Evolutionary conservation across 148 eudicot genomes (phyloP).

Genomic region (Diospyros kaki): DNA sequence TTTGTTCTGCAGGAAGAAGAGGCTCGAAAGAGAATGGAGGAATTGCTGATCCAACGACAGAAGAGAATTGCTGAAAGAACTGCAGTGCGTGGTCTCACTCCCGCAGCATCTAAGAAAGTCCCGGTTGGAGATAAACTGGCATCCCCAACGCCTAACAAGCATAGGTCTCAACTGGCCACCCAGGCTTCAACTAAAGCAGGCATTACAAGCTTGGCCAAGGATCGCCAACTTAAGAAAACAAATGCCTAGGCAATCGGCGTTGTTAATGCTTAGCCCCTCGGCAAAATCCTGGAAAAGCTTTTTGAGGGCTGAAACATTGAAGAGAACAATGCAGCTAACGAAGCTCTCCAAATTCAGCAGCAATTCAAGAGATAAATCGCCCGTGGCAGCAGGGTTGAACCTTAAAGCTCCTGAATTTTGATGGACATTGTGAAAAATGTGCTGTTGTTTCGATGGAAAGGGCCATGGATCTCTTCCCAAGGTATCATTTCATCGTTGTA

Average conservation of each 20-base stretch:
- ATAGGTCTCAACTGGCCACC: slow-evolving; percentile 2
- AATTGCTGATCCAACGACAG: slow-evolving; percentile 31
- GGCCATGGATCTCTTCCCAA: background rate
- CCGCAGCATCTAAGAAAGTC: slow-evolving; percentile 24
- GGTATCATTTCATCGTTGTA: background rate
- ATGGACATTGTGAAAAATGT: background rate
- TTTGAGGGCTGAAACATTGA: background rate
- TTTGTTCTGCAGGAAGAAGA: slow-evolving; percentile 38
- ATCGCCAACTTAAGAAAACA: slow-evolving; percentile 14
- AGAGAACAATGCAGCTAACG: background rate
- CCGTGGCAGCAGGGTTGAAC: background rate
- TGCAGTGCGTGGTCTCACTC: slow-evolving; percentile 25
- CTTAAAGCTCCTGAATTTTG: background rate
- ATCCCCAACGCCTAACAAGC: slow-evolving; percentile 13
- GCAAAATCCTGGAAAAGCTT: background rate
- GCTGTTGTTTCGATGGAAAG: background rate
- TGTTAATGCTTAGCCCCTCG: background rate
- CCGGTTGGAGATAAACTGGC: slow-evolving; percentile 23
- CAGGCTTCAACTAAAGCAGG: background rate
- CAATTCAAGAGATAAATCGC: background rate
- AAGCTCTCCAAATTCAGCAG: background rate
- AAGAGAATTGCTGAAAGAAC: slow-evolving; percentile 47
- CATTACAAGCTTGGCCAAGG: background rate
- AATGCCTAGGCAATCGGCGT: background rate
- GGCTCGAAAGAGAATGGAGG: slow-evolving; percentile 41